Evolutionary conservation across 306 rosid species (phyloP), one percentile per base, ranked within the genome.

Genomic region (Sindora glabra): DNA sequence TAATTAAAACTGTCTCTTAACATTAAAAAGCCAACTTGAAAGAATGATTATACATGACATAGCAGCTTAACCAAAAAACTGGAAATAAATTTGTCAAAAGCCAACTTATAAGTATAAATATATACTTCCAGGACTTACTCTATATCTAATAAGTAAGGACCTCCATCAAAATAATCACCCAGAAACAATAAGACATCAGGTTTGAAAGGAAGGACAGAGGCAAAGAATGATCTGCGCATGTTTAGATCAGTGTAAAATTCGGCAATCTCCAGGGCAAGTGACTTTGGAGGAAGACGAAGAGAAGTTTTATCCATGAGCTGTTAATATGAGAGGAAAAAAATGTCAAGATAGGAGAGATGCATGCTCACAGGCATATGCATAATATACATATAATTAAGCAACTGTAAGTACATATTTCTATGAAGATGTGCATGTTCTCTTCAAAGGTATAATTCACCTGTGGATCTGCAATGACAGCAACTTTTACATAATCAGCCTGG

Each of bases 161-260:
- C 97, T 46, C 97, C 91, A 47, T 89, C 97, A 16, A 89, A 89
- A 76, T 81, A 78, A 69, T 89, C 97, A 41, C 97, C 97, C 59
- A 89, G 67, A 69, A 86, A 81, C 76, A 86, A 70, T 73, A 89
- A 30, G 26, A 81, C 83, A 50, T 86, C 87, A 11, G 95, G 97
- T 48, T 76, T 70, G 71, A 86, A 74, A 68, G 87, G 91, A 42
- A 83, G 55, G 24, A 89, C 47, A 37, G 95, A 86, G 23, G 81
- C 25, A 67, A 79, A 65, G 77, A 86, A 86, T 23, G 97, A 88
- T 71, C 97, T 70, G 25, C 86, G 87, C 95, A 89, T 89, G 82
- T 62, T 74, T 59, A 86, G 53, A 73, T 89, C 97, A 54, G 95
- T 73, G 78, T 81, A 89, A 81, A 89, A 83, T 56, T 89, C 83